Percentiles rank a stretch among this genome's conserved stretches.
These are phyloP conservation scores for Penicillium crustosum DNA, from an alignment of 2,329 filamentous ascomycete species.

Conservation along the genomic window DNA sequence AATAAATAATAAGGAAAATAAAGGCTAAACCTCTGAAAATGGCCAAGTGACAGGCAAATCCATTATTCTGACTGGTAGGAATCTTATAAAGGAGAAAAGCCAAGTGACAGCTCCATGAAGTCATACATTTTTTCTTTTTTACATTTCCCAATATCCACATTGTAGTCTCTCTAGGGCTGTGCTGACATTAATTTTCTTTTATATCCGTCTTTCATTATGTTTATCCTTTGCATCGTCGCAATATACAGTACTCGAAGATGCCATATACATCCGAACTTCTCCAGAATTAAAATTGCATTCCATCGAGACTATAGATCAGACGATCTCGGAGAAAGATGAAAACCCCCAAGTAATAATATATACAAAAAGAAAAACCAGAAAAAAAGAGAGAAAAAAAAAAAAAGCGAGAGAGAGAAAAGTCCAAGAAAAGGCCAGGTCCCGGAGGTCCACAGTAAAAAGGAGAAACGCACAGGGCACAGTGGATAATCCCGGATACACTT, in stretches of 20 bases:
- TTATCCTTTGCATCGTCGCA: background rate
- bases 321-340: background rate
- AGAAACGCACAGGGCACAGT: conserved; percentile 15
- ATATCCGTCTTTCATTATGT: background rate
- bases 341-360: no score
- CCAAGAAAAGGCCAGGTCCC: background rate
- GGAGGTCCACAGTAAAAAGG: conserved; percentile 9
- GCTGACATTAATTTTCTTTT: background rate
- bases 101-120: conserved; percentile 16
- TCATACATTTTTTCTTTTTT: conserved; percentile 11
- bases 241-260: background rate
- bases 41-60: background rate
- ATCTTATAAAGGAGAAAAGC: background rate
- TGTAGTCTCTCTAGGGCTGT: background rate
- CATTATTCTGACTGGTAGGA: background rate
- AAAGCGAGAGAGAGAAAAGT: background rate
- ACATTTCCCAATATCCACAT: background rate
- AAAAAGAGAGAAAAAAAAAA: background rate
- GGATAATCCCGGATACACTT: conserved; percentile 7
- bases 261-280: background rate
- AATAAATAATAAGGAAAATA: background rate
- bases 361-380: background rate
- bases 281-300: background rate
- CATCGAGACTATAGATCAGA: background rate
- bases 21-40: background rate